phyloP scores from a whole-genome alignment of 306 rosid genomes.

The Purshia tridentata region DNA sequence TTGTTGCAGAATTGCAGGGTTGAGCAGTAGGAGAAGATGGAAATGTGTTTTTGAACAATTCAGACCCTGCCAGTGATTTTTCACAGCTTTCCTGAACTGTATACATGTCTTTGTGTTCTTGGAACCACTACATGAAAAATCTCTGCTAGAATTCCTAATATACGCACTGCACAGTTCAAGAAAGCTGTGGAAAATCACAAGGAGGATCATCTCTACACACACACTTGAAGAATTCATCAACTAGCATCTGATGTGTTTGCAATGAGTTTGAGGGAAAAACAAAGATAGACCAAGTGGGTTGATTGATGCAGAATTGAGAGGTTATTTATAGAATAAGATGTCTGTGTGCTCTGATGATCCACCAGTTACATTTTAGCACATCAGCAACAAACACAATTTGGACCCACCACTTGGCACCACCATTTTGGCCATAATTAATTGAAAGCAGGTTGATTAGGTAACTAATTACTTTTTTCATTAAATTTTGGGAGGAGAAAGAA shows the following conservation, averaged over 20 bases:
- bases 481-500: not conserved
- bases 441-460: not conserved
- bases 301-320: slow-evolving; percentile 6
- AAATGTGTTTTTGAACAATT: slow-evolving; percentile 3
- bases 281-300: not conserved
- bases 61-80: slow-evolving; percentile 47
- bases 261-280: not conserved
- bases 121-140: slow-evolving; percentile 17
- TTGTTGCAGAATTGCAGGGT: not conserved
- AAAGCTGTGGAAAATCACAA: slow-evolving; percentile 71
- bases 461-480: not conserved
- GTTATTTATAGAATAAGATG: slow-evolving; percentile 9
- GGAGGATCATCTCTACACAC: slow-evolving; percentile 38
- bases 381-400: slow-evolving; percentile 14
- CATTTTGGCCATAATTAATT: not conserved
- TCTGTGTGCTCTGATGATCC: not conserved
- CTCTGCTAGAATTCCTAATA: slow-evolving; percentile 1
- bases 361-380: not conserved
- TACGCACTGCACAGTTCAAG: slow-evolving; percentile 51
- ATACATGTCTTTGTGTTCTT: not conserved
- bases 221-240: slow-evolving; percentile 1
- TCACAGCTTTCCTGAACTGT: slow-evolving; percentile 57
- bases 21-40: not conserved
- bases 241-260: not conserved
- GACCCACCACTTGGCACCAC: slow-evolving; percentile 22